A percentile compares a stretch with the other conserved stretches of the same genome.
Conservation (phyloP, 2,329 filamentous ascomycete species). For the Calonectria pteridis region DNA sequence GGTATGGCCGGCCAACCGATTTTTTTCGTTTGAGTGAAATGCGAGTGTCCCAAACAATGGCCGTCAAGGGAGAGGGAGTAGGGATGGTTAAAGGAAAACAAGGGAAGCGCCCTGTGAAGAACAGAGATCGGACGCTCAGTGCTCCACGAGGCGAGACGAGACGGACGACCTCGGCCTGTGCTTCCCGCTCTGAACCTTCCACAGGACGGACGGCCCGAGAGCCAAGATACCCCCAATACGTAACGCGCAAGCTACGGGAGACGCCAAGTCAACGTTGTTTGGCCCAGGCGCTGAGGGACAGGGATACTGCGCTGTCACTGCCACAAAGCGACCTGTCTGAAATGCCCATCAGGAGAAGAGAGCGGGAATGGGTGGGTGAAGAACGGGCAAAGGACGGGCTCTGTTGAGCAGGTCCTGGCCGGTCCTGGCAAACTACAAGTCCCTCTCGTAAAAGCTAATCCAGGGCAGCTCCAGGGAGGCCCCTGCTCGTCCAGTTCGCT, state of each 20-base stretch:
- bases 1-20: constrained; percentile 18
- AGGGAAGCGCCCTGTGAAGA: not conserved
- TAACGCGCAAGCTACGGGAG: not conserved
- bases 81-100: not conserved
- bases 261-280: not conserved
- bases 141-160: not conserved
- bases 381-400: not conserved
- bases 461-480: constrained; percentile 4
- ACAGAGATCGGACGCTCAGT: not conserved
- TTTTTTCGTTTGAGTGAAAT: constrained; percentile 4
- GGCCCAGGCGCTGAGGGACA: not conserved
- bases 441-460: not conserved
- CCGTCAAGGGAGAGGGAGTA: not conserved
- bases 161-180: constrained; percentile 1
- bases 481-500: not conserved
- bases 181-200: constrained; percentile 3
- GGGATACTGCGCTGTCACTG: not conserved
- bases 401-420: not conserved
- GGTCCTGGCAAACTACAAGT: not conserved
- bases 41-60: not conserved
- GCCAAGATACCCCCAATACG: not conserved
- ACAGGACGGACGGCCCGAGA: not conserved
- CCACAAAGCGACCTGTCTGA: not conserved
- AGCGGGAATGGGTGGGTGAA: not conserved
- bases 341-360: not conserved